These are phyloP conservation scores for Aspergillus affinis DNA, from an alignment of 495 filamentous ascomycete species.

Conservation along the genomic window DNA sequence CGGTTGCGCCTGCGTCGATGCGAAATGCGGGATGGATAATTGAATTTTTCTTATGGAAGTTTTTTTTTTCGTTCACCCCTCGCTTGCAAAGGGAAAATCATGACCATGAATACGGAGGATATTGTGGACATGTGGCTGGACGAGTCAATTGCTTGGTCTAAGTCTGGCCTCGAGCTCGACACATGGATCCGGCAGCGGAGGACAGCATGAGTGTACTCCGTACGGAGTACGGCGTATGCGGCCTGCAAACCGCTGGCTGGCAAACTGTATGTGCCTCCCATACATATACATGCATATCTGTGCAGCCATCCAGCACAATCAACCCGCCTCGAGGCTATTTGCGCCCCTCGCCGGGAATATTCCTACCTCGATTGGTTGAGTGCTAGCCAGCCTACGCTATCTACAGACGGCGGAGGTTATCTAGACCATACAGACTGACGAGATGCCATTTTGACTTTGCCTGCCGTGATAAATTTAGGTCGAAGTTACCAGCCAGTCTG, in stretches of 20 bases:
- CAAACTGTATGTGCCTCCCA: background rate
- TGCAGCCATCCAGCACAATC: background rate
- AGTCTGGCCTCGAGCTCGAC: background rate
- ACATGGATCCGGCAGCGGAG: no score
- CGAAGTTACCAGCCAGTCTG: background rate
- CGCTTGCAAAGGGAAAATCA: background rate
- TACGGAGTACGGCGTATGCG: background rate
- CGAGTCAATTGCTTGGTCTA: background rate
- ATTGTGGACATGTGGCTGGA: slow-evolving; percentile 3
- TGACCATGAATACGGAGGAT: background rate
- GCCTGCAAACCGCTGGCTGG: background rate
- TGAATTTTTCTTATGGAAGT: no score
- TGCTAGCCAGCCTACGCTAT: background rate
- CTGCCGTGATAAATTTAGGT: background rate
- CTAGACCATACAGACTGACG: background rate
- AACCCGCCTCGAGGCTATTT: no score
- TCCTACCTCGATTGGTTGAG: background rate
- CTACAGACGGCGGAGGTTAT: no score
- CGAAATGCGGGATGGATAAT: no score
- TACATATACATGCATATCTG: background rate
- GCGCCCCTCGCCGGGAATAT: no score
- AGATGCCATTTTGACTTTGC: background rate
- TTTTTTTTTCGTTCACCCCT: background rate
- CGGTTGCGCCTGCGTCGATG: background rate
- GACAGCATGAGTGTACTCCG: no score